Conservation (phyloP, 345 rosid species). For the Anacardium occidentale region DNA sequence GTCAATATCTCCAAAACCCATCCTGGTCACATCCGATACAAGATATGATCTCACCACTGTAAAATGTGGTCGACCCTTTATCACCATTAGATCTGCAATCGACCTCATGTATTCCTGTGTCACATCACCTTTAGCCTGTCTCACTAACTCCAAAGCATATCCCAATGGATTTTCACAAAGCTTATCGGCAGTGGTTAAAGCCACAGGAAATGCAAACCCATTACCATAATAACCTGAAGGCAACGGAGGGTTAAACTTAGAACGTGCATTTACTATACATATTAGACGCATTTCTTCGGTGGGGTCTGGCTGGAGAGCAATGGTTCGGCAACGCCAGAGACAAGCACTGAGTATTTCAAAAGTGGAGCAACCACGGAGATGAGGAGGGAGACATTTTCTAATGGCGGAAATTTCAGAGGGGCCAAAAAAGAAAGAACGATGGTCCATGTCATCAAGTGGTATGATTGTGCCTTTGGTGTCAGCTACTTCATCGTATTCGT, state of each 20-base stretch:
- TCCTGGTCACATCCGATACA: slow-evolving; percentile 40
- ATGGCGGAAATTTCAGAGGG: slow-evolving; percentile 35
- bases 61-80: slow-evolving; percentile 42
- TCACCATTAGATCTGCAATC: slow-evolving; percentile 47
- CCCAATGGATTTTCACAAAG: slow-evolving; percentile 43
- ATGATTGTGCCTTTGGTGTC: slow-evolving; percentile 28
- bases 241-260: slow-evolving; percentile 41
- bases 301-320: slow-evolving; percentile 46
- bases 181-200: slow-evolving; percentile 37
- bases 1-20: slow-evolving; percentile 36
- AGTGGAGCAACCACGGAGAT: slow-evolving; percentile 33
- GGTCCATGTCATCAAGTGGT: slow-evolving; percentile 27
- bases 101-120: slow-evolving; percentile 60
- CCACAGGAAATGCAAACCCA: slow-evolving; percentile 39
- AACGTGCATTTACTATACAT: slow-evolving; percentile 41
- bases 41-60: slow-evolving; percentile 28
- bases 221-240: slow-evolving; percentile 57
- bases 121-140: slow-evolving; percentile 40
- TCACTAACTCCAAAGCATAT: slow-evolving; percentile 44
- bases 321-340: slow-evolving; percentile 59
- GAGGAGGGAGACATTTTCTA: slow-evolving; percentile 33
- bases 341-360: slow-evolving; percentile 50
- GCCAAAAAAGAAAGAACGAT: slow-evolving; percentile 56
- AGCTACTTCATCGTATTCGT: slow-evolving; percentile 42
- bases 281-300: slow-evolving; percentile 47